Conservation (phyloP, 352 stramenopile species). For the Peronospora farinosa region DNA sequence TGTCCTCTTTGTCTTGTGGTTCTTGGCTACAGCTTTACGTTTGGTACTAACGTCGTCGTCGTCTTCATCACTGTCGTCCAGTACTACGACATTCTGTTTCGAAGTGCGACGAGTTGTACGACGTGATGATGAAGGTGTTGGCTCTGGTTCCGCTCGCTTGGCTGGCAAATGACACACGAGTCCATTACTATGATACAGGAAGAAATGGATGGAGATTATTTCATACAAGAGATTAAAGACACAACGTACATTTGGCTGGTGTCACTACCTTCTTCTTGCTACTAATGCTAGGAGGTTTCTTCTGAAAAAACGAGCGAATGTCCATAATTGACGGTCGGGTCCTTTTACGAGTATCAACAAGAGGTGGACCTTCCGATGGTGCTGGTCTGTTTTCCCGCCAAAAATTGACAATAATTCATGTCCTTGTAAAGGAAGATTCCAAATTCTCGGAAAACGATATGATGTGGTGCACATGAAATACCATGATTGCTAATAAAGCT, state of each 20-base stretch:
- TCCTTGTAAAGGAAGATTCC: conserved; percentile 17
- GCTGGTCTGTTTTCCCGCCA: conserved; percentile 25
- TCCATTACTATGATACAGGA: conserved; percentile 4
- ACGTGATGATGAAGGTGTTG: conserved; percentile 23
- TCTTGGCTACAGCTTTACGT: conserved; percentile 22
- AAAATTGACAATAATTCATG: neutral
- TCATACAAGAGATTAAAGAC: neutral
- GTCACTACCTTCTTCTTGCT: conserved; percentile 25
- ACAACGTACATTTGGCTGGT: conserved; percentile 24
- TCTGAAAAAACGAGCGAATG: conserved; percentile 81
- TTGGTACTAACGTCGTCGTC: conserved; percentile 20
- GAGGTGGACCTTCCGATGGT: conserved; percentile 18
- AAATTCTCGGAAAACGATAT: conserved; percentile 3
- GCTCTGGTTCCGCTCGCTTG: conserved; percentile 27
- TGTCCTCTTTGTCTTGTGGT: conserved; percentile 20
- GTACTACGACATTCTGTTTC: conserved; percentile 44
- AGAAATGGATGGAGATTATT: neutral
- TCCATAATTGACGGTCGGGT: conserved; percentile 39
- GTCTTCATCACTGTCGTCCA: conserved; percentile 48
- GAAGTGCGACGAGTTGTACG: conserved; percentile 12
- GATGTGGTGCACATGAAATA: conserved; percentile 7
- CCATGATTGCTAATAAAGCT: neutral
- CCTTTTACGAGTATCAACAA: neutral
- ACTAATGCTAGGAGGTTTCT: conserved; percentile 28
- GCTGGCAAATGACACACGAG: conserved; percentile 3